Evolutionary conservation across 352 stramenopile species (phyloP).

Genomic region (Thalassiosira exigua): DNA sequence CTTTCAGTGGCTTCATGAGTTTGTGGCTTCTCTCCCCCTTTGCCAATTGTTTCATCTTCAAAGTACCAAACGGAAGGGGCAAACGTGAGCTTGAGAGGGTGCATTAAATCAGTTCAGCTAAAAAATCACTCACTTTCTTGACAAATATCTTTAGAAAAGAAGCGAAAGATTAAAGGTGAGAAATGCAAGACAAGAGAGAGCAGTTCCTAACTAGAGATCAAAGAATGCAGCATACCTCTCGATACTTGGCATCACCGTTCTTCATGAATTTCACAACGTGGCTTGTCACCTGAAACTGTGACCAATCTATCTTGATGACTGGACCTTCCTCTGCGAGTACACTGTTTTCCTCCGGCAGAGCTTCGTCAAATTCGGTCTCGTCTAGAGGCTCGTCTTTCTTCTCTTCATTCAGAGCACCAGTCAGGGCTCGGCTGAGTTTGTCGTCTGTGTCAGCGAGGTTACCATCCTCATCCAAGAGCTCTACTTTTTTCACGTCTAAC

Average conservation of each 20-base stretch:
- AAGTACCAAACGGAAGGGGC: too few relatives aligned
- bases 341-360: neutral
- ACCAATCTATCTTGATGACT: constrained; percentile 8
- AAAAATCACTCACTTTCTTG: constrained; percentile 49
- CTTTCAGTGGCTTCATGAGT: constrained; percentile 35
- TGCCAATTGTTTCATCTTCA: constrained; percentile 57
- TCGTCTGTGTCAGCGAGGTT: constrained; percentile 19
- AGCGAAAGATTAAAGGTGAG: too few relatives aligned
- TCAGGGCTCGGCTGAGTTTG: constrained; percentile 16
- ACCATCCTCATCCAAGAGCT: constrained; percentile 23
- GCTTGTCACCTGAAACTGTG: constrained; percentile 32
- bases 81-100: too few relatives aligned
- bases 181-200: too few relatives aligned
- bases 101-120: neutral
- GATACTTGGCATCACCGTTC: constrained; percentile 53
- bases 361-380: constrained; percentile 2
- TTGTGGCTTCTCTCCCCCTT: constrained; percentile 52
- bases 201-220: too few relatives aligned
- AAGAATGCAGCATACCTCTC: too few relatives aligned
- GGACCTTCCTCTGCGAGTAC: neutral
- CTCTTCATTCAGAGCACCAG: neutral
- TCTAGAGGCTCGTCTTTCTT: constrained; percentile 11
- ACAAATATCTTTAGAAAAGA: too few relatives aligned
- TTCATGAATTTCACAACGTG: constrained; percentile 70
- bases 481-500: constrained; percentile 18